A percentile compares a stretch with the other conserved stretches of the same genome.
These are phyloP conservation scores for Leccinum ponderosum DNA, from an alignment of 1,284 basidiomycete species.

Conservation along the genomic window DNA sequence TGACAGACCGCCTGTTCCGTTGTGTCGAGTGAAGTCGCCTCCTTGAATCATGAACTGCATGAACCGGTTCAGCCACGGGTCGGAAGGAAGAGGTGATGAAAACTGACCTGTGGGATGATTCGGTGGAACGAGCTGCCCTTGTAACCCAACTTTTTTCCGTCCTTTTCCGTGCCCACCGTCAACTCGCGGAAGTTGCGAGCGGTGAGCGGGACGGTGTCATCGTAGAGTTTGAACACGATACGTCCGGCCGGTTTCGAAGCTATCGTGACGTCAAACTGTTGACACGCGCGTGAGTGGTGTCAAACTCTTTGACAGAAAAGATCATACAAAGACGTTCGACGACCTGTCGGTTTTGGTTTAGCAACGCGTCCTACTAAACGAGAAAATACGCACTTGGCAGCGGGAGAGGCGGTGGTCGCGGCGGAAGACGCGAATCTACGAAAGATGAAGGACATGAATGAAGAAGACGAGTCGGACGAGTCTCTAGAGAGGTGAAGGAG, in stretches of 20 bases:
- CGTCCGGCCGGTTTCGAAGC: slow-evolving; percentile 68
- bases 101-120: slow-evolving; percentile 64
- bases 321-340: slow-evolving; percentile 52
- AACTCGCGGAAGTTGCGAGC: slow-evolving; percentile 80
- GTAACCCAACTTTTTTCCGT: slow-evolving; percentile 61
- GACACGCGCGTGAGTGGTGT: neutral
- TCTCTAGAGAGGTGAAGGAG: slow-evolving; percentile 21
- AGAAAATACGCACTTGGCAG: slow-evolving; percentile 26
- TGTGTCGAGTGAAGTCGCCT: slow-evolving; percentile 70
- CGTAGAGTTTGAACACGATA: slow-evolving; percentile 73
- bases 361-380: neutral
- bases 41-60: slow-evolving; percentile 84
- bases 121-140: slow-evolving; percentile 79
- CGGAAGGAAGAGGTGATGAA: neutral
- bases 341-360: slow-evolving; percentile 31
- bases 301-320: neutral
- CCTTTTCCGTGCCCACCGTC: slow-evolving; percentile 64
- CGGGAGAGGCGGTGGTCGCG: slow-evolving; percentile 19
- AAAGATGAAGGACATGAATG: slow-evolving; percentile 31
- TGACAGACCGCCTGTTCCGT: slow-evolving; percentile 88
- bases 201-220: slow-evolving; percentile 72
- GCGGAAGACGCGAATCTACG: slow-evolving; percentile 31
- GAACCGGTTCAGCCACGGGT: neutral
- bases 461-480: slow-evolving; percentile 14
- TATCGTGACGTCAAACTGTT: slow-evolving; percentile 83